A percentile compares a stretch with the other conserved stretches of the same genome.
Evolutionary conservation across 257 asterid species (phyloP).

Genomic region (Fraxinus pennsylvanica): DNA sequence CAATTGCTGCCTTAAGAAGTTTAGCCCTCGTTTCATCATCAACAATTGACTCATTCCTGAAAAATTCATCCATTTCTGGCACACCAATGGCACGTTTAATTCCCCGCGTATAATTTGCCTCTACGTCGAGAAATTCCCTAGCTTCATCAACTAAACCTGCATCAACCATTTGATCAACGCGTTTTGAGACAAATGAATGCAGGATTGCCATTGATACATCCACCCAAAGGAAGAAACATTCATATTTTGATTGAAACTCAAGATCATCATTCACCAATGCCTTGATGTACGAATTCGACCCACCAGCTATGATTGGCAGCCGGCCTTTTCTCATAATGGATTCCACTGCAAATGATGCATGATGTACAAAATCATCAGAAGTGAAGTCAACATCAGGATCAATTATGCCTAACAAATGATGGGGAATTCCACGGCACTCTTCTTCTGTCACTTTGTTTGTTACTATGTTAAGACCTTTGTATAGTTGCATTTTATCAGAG

Average conservation of each 20-base stretch:
- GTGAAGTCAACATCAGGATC: constrained; percentile 52
- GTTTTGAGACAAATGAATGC: constrained; percentile 35
- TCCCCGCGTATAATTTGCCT: constrained; percentile 47
- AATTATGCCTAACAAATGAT: constrained; percentile 45
- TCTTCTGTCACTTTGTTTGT: constrained; percentile 51
- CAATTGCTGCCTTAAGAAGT: constrained; percentile 39
- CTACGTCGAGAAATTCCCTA: constrained; percentile 30
- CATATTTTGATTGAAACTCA: constrained; percentile 38
- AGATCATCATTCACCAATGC: constrained; percentile 41
- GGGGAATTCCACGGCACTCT: constrained; percentile 52
- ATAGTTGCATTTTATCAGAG: constrained; percentile 61
- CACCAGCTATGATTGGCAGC: constrained; percentile 64
- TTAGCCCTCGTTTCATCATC: constrained; percentile 22
- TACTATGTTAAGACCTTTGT: constrained; percentile 41
- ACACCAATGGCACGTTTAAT: constrained; percentile 58
- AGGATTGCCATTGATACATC: constrained; percentile 39
- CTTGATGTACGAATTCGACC: constrained; percentile 56
- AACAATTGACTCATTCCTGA: constrained; percentile 24
- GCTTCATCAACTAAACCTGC: constrained; percentile 55
- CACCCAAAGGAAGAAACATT: constrained; percentile 59
- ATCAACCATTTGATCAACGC: constrained; percentile 57
- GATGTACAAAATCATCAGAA: constrained; percentile 40
- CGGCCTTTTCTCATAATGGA: constrained; percentile 32
- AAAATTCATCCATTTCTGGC: constrained; percentile 56
- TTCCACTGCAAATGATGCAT: constrained; percentile 35